Percentiles rank a stretch among this genome's conserved stretches.
phyloP scores from a whole-genome alignment of 73 alveolate species.

The Uronychia binucleata region DNA sequence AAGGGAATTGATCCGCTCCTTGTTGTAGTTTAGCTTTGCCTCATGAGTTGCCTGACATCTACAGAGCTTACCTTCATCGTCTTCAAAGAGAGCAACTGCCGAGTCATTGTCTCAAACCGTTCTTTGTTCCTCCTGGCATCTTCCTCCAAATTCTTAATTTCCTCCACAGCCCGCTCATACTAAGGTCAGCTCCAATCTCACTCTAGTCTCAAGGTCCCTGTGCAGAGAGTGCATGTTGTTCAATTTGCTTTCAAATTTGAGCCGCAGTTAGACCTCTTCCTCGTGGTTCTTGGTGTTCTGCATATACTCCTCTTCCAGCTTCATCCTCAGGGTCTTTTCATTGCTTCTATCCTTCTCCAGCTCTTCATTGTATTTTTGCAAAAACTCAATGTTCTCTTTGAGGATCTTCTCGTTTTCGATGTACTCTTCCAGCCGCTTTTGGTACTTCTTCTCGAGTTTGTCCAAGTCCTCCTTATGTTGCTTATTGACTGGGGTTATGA shows the following conservation, averaged over 20 bases:
- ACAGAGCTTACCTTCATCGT: slow-evolving; percentile 23
- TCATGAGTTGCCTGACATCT: slow-evolving; percentile 35
- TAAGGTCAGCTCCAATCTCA: not conserved
- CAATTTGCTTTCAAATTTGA: slow-evolving; percentile 44
- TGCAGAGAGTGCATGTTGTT: slow-evolving; percentile 39
- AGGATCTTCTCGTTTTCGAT: slow-evolving; percentile 14
- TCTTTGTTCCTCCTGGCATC: slow-evolving; percentile 16
- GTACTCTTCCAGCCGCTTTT: slow-evolving; percentile 2
- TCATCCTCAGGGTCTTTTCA: slow-evolving; percentile 22
- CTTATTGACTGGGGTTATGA: slow-evolving; percentile 18
- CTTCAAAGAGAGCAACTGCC: slow-evolving; percentile 20
- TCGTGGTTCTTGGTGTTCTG: slow-evolving; percentile 52
- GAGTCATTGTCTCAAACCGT: slow-evolving; percentile 2
- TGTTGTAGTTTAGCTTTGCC: not conserved
- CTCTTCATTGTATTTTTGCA: slow-evolving; percentile 17
- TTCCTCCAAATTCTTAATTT: not conserved
- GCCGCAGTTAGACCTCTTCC: slow-evolving; percentile 59
- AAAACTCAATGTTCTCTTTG: slow-evolving; percentile 18
- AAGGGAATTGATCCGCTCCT: slow-evolving; percentile 1
- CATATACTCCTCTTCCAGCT: slow-evolving; percentile 39
- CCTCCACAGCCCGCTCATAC: slow-evolving; percentile 28
- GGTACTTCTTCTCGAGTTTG: slow-evolving; percentile 36
- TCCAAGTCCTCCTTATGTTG: slow-evolving; percentile 34
- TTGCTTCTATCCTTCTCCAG: slow-evolving; percentile 28
- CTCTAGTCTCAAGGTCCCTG: slow-evolving; percentile 38